Evolutionary conservation across 176 grass and related monocot genomes (phyloP).

Genomic region (Miscanthus lutarioriparius): DNA sequence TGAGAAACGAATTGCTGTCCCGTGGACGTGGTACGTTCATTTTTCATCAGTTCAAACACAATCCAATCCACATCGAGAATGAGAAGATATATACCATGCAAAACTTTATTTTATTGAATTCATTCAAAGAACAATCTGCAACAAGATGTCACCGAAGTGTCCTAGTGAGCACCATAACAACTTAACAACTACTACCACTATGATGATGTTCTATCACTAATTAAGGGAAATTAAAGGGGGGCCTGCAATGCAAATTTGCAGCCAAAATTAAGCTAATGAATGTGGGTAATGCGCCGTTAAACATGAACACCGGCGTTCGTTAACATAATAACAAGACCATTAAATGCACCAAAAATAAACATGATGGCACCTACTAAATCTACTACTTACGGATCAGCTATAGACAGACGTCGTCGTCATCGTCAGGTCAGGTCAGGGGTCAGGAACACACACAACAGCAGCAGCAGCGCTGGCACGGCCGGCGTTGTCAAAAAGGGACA

Average conservation of each 20-base stretch:
- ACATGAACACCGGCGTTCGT: slow-evolving; percentile 13
- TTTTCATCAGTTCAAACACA: neutral
- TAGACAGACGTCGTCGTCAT: neutral
- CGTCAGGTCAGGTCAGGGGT: slow-evolving; percentile 32
- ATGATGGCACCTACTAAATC: slow-evolving; percentile 11
- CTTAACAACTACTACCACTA: neutral
- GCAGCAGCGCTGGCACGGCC: slow-evolving; percentile 4
- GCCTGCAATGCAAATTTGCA: neutral
- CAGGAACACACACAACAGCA: slow-evolving; percentile 27
- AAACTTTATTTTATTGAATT: slow-evolving; percentile 22
- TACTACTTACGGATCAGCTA: neutral
- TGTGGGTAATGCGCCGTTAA: neutral
- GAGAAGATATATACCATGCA: neutral
- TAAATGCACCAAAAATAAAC: slow-evolving; percentile 4
- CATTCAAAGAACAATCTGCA: neutral
- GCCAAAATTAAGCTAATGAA: slow-evolving; percentile 2
- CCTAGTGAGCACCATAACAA: neutral
- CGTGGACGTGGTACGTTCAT: too few relatives aligned
- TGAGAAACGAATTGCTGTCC: neutral
- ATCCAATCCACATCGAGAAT: neutral
- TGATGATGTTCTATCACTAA: neutral
- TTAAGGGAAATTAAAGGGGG: too few relatives aligned
- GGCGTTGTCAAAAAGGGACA: slow-evolving; percentile 24
- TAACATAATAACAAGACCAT: neutral
- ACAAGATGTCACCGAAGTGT: neutral